phyloP scores from a whole-genome alignment of 192 early-diverging fungal genomes.

The Rhizophlyctis rosea region DNA sequence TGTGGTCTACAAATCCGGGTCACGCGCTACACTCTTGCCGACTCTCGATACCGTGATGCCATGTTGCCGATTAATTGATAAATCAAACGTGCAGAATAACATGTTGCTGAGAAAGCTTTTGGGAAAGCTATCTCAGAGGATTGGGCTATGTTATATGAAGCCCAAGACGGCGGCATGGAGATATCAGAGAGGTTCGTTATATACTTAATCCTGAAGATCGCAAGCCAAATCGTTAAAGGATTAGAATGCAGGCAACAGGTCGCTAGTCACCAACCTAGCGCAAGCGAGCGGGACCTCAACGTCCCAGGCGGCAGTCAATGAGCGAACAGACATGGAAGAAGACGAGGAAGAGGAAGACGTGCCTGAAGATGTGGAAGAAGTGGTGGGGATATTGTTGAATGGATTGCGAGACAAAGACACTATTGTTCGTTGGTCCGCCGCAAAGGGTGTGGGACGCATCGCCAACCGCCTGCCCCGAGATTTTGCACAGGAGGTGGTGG shows the following conservation, averaged over 20 bases:
- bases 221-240: too few species aligned
- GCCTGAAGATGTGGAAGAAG: constrained; percentile 75
- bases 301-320: too few species aligned
- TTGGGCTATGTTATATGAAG: constrained; percentile 75
- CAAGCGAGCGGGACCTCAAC: too few species aligned
- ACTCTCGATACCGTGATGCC: constrained; percentile 34
- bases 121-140: constrained; percentile 79
- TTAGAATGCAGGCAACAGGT: too few species aligned
- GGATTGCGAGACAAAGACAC: constrained; percentile 86
- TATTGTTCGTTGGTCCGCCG: constrained; percentile 95
- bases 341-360: constrained; percentile 68
- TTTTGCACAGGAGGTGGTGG: constrained; percentile 80
- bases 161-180: constrained; percentile 67
- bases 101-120: constrained; percentile 74
- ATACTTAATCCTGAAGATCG: too few species aligned
- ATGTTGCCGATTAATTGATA: constrained; percentile 27
- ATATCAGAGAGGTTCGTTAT: constrained; percentile 71
- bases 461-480: constrained; percentile 73
- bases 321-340: constrained; percentile 23
- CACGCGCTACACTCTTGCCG: constrained; percentile 59
- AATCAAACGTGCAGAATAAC: constrained; percentile 51
- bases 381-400: constrained; percentile 80
- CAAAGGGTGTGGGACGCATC: constrained; percentile 93
- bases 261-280: too few species aligned
- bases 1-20: constrained; percentile 65